phyloP scores from a whole-genome alignment of 164 flowering plant species.

The Dillenia suffruticosa region DNA sequence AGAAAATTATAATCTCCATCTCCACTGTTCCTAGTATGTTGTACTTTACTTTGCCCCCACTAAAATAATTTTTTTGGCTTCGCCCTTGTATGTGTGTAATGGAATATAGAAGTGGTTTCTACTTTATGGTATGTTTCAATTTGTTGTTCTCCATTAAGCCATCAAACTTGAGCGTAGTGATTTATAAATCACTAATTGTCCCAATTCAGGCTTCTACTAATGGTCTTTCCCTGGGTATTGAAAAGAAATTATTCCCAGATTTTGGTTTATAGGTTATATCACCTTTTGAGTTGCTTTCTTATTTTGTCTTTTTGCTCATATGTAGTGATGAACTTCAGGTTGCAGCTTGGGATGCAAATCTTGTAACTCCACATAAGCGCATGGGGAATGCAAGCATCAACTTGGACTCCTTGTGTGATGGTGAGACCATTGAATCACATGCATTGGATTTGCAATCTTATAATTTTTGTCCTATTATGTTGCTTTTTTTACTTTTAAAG shows the following conservation, averaged over 20 bases:
- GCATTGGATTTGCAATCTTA: neutral
- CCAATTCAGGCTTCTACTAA: neutral
- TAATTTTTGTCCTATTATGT: neutral
- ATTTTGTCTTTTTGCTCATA: neutral
- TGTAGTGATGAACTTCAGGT: constrained; percentile 37
- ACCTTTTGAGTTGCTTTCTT: neutral
- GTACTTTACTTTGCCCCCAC: too few relatives aligned
- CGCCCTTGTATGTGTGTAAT: too few relatives aligned
- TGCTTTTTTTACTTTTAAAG: neutral
- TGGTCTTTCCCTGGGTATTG: neutral
- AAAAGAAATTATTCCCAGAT: too few relatives aligned
- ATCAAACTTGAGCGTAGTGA: too few relatives aligned
- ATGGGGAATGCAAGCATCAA: constrained; percentile 78
- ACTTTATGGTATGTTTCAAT: too few relatives aligned
- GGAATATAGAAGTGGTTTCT: too few relatives aligned
- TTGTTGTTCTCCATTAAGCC: too few relatives aligned
- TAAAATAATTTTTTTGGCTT: too few relatives aligned
- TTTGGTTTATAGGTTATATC: neutral
- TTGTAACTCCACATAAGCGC: constrained; percentile 95
- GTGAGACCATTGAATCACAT: constrained; percentile 33
- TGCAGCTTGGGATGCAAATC: constrained; percentile 99
- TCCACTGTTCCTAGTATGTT: too few relatives aligned
- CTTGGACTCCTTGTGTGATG: constrained; percentile 71
- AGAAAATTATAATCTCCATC: too few relatives aligned
- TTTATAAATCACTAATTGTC: too few relatives aligned